Conservation (phyloP, 2,329 filamentous ascomycete genomes). For the Phaeosphaeria sp. region DNA sequence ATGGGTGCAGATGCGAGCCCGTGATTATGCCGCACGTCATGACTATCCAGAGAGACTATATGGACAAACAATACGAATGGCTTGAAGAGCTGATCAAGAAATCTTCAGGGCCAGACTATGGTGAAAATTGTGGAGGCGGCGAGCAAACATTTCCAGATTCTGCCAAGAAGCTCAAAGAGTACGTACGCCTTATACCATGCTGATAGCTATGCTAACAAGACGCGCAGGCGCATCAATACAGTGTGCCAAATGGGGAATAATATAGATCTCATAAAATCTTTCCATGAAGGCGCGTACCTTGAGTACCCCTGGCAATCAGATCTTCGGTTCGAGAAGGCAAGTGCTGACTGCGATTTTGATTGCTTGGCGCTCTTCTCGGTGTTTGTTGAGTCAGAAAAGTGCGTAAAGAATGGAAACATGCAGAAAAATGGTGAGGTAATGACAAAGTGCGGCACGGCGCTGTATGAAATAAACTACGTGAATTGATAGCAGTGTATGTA, state of each 20-base stretch:
- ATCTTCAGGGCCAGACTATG: not conserved
- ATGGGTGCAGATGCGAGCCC: not conserved
- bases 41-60: not conserved
- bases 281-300: no score
- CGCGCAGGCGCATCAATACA: not conserved
- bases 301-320: not conserved
- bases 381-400: not conserved
- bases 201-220: not conserved
- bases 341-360: not conserved
- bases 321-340: not conserved
- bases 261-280: no score
- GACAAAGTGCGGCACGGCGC: not conserved
- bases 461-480: no score
- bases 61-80: conserved; percentile 7
- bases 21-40: not conserved
- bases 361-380: not conserved
- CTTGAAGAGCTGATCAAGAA: conserved; percentile 6
- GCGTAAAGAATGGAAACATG: not conserved
- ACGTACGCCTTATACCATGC: not conserved
- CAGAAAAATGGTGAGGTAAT: not conserved
- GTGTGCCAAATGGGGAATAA: not conserved
- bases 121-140: not conserved
- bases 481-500: no score
- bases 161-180: not conserved
- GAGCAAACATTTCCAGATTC: not conserved